Percentiles rank a stretch among this genome's conserved stretches.
Conservation (phyloP, 768 basidiomycete species). For the Boletus patriciae region DNA sequence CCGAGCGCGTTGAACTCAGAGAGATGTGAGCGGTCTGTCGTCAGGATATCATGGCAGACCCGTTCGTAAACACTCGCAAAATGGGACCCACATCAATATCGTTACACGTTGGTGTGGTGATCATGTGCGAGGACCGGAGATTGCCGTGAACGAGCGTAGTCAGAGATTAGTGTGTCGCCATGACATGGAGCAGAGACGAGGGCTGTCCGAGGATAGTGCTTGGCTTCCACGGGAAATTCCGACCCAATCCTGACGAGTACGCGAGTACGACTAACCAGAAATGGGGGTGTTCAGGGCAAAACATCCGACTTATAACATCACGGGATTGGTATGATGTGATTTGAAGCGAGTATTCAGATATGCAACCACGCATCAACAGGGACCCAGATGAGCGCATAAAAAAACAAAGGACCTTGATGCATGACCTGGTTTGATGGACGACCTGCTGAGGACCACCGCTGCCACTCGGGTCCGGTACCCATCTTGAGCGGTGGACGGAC, state of each 20-base stretch:
- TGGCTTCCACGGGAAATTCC: not conserved
- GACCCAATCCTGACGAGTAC: not conserved
- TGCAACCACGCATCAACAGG: not conserved
- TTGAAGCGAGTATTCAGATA: no score
- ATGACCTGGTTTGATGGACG: no score
- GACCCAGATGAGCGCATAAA: not conserved
- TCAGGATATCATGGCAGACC: no score
- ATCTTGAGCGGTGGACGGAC: not conserved
- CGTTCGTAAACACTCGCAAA: not conserved
- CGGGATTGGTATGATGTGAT: not conserved
- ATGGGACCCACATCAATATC: no score
- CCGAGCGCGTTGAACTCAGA: no score
- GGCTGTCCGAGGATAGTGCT: not conserved
- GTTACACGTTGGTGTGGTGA: no score
- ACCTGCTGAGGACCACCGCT: no score
- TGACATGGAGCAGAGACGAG: not conserved
- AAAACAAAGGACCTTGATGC: not conserved
- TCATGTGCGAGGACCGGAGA: no score
- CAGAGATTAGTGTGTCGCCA: not conserved
- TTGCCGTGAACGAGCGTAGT: not conserved
- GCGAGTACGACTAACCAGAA: not conserved
- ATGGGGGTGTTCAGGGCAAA: not conserved
- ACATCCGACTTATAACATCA: slow-evolving; percentile 12
- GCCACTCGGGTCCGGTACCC: not conserved
- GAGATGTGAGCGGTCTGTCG: no score